Percentiles rank a stretch among this genome's conserved stretches.
Conservation (phyloP, 805 yeast species). For the Saturnispora hagleri region DNA sequence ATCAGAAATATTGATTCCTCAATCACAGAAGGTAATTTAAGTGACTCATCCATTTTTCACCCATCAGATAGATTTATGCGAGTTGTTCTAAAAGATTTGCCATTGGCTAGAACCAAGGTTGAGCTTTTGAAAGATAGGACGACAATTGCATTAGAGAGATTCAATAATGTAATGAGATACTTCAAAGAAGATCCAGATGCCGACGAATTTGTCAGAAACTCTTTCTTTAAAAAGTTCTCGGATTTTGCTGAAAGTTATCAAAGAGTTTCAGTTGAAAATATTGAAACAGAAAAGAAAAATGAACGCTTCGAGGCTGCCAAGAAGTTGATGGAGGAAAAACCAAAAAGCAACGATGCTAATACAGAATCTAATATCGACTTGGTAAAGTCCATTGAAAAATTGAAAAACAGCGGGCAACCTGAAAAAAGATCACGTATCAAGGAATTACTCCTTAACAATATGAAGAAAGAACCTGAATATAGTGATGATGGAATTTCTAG, state of each 20-base stretch:
- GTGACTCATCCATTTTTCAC: constrained; percentile 70
- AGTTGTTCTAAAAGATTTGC: constrained; percentile 55
- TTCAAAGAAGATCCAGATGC: constrained; percentile 79
- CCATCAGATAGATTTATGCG: constrained; percentile 69
- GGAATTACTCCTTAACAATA: constrained; percentile 69
- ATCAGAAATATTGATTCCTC: constrained; percentile 67
- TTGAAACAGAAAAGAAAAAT: constrained; percentile 76
- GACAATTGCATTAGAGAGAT: constrained; percentile 52
- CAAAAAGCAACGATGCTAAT: constrained; percentile 36
- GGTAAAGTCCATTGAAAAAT: constrained; percentile 78
- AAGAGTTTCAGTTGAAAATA: constrained; percentile 70
- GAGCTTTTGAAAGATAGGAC: constrained; percentile 57
- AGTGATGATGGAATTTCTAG: not conserved
- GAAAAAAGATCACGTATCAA: constrained; percentile 32
- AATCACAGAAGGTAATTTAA: constrained; percentile 72
- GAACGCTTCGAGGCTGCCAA: constrained; percentile 40
- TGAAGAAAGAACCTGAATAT: constrained; percentile 41
- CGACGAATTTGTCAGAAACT: constrained; percentile 56
- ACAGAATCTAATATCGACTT: constrained; percentile 39
- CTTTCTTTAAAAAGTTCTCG: constrained; percentile 74
- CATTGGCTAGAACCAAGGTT: constrained; percentile 66
- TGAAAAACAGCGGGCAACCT: constrained; percentile 77
- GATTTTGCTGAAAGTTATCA: constrained; percentile 71
- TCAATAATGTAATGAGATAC: constrained; percentile 61
- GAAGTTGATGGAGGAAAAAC: constrained; percentile 27